A percentile compares a stretch with the other conserved stretches of the same genome.
phyloP scores from a whole-genome alignment of 2,329 filamentous ascomycete species.

The Rutstroemia sp. region DNA sequence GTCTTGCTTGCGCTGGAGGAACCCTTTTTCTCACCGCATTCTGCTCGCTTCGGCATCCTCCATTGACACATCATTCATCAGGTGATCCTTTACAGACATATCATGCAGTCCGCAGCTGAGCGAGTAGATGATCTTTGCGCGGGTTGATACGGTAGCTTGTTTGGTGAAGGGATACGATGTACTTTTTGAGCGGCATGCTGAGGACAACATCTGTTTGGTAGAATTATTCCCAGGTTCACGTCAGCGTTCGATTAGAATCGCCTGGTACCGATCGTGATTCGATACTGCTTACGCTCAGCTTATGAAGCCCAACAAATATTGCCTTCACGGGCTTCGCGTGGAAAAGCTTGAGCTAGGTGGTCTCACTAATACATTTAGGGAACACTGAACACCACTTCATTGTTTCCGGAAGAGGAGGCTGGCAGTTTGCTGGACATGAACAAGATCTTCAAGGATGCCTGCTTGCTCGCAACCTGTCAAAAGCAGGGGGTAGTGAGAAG shows the following conservation, averaged over 20 bases:
- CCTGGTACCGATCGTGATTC: not conserved
- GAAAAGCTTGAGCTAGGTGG: not conserved
- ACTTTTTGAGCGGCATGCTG: too few species aligned
- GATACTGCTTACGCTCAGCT: not conserved
- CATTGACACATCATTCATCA: not conserved
- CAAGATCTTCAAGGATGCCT: conserved; percentile 6
- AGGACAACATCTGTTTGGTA: too few species aligned
- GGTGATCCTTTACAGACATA: not conserved
- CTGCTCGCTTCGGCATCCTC: conserved; percentile 4
- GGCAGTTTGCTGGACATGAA: conserved; percentile 2
- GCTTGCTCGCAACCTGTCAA: conserved; percentile 9
- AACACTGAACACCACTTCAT: not conserved
- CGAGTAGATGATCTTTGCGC: not conserved
- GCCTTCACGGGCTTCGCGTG: not conserved
- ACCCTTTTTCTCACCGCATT: not conserved
- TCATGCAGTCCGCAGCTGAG: not conserved
- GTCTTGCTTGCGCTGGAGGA: not conserved
- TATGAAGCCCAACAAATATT: conserved; percentile 4
- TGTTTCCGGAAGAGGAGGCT: not conserved
- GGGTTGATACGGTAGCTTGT: not conserved
- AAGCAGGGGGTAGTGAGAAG: conserved; percentile 2
- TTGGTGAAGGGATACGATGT: not conserved
- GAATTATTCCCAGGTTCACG: too few species aligned
- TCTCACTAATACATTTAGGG: conserved; percentile 7
- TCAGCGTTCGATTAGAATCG: not conserved